A percentile compares a stretch with the other conserved stretches of the same genome.
These are phyloP conservation scores for Suillus luteus DNA, from an alignment of 768 basidiomycete genomes.

Conservation along the genomic window DNA sequence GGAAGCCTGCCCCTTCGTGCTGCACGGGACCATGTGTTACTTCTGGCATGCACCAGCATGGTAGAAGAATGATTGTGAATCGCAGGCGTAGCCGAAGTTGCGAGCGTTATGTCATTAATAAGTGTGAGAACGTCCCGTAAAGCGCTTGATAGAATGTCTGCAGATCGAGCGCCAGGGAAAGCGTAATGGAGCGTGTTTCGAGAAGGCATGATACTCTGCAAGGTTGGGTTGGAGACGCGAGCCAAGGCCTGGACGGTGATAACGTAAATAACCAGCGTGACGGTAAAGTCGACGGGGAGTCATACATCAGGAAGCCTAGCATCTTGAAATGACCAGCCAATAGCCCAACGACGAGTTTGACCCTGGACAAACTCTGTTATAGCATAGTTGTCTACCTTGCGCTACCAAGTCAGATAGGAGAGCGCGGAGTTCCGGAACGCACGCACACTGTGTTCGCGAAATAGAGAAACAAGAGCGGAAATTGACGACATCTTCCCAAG, in stretches of 20 bases:
- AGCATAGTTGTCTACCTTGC: conserved; percentile 83
- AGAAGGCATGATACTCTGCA: conserved; percentile 57
- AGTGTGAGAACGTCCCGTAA: conserved; percentile 36
- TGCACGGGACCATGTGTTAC: conserved; percentile 70
- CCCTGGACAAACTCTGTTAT: conserved; percentile 85
- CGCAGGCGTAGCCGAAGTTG: neutral
- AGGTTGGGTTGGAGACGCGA: conserved; percentile 40
- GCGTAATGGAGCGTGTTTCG: conserved; percentile 57
- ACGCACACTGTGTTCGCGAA: conserved; percentile 50
- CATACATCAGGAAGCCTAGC: conserved; percentile 77
- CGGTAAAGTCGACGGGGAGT: conserved; percentile 13
- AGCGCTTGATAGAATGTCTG: conserved; percentile 15
- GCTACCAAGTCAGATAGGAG: conserved; percentile 2
- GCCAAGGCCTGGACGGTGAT: conserved; percentile 38
- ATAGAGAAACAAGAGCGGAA: conserved; percentile 52
- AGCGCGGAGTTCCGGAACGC: neutral
- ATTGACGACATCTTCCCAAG: conserved; percentile 86
- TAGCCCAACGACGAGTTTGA: conserved; percentile 87
- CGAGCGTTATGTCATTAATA: conserved; percentile 33
- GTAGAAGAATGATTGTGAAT: conserved; percentile 12
- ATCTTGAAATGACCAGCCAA: conserved; percentile 81
- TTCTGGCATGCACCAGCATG: conserved; percentile 31
- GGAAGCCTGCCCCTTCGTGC: conserved; percentile 51
- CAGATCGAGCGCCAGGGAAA: conserved; percentile 21
- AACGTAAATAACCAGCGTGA: conserved; percentile 6